phyloP scores from a whole-genome alignment of 805 yeast species.

The Teunomyces pallodes region DNA sequence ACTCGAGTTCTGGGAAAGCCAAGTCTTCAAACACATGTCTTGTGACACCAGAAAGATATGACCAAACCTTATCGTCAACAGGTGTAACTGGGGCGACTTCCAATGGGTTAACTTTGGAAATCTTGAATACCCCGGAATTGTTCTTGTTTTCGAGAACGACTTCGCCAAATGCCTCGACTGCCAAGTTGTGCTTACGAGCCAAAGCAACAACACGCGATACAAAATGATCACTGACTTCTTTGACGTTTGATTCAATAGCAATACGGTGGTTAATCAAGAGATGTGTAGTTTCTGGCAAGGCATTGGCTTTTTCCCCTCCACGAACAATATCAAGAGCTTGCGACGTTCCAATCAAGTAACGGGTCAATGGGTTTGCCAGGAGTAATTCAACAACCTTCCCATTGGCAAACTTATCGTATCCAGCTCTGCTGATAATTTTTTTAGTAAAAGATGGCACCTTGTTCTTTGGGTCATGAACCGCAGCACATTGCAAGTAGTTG shows the following conservation, averaged over 20 bases:
- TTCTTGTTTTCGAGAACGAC: constrained; percentile 11
- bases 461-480: constrained; percentile 41
- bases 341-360: constrained; percentile 30
- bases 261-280: constrained; percentile 35
- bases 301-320: constrained; percentile 41
- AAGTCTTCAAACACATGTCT: constrained; percentile 61
- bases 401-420: constrained; percentile 34
- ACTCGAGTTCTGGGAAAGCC: constrained; percentile 31
- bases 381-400: constrained; percentile 19
- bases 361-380: constrained; percentile 17
- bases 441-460: constrained; percentile 19
- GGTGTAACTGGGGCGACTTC: constrained; percentile 51
- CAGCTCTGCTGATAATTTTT: constrained; percentile 35
- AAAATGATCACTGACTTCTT: constrained; percentile 21
- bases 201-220: constrained; percentile 18
- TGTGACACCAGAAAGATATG: constrained; percentile 56
- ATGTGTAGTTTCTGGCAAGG: constrained; percentile 34
- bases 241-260: constrained; percentile 26
- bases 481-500: constrained; percentile 58
- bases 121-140: constrained; percentile 15
- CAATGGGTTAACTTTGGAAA: constrained; percentile 20
- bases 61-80: constrained; percentile 16
- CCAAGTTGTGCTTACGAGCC: constrained; percentile 28
- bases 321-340: constrained; percentile 32
- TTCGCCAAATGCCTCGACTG: constrained; percentile 21